Evolutionary conservation across 352 stramenopile genomes (phyloP), one percentile per base, ranked within the genome.

Genomic region (Aphanomyces stellatus): DNA sequence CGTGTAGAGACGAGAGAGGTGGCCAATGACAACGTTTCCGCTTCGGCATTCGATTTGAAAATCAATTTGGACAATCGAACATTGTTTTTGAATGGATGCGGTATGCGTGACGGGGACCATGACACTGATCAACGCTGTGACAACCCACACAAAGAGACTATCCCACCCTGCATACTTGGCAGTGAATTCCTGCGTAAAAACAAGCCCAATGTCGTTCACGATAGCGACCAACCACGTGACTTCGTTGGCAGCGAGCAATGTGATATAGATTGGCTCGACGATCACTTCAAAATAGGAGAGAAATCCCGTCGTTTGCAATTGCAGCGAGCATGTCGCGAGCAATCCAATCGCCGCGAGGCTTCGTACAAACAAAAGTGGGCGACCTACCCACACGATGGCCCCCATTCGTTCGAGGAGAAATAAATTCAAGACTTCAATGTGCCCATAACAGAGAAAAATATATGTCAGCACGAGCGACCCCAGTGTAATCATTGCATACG

Each of bases 331-430:
- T n/a, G 57, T 65, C 1, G 57, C 51, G 11, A 65, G 30, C 10
- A 65, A 15, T 4, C 57, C n/a, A n/a, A 65, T 37, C 7, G 57
- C 57, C 1, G 57, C 34, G 11, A 65, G 19, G n/a, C 34, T 53
- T 24, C 57, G 57, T 1, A 65, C 5, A 25, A 65, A 34, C 4
- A 65, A 28, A 1, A 65, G 11, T 13, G 57, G 57, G 4, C 57
- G 57, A 30, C 57, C 57, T 27, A 65, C 22, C 57, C 57, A 65
- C 25, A 65, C 57, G 22, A 65, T 65, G 2, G 28, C 57, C 24
- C 57, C 57, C 4, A 65, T 24, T 1, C 57, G 57, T 6, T 53
- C 13, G 8, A 65, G 33, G 5, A 53, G 30, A 30, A 53, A 35
- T 35, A 65, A n/a, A 27, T 65, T 65, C 25, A n/a, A 10, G n/a